Evolutionary conservation across 192 early-diverging fungal species (phyloP).

Genomic region (Entomortierella chlamydospora): DNA sequence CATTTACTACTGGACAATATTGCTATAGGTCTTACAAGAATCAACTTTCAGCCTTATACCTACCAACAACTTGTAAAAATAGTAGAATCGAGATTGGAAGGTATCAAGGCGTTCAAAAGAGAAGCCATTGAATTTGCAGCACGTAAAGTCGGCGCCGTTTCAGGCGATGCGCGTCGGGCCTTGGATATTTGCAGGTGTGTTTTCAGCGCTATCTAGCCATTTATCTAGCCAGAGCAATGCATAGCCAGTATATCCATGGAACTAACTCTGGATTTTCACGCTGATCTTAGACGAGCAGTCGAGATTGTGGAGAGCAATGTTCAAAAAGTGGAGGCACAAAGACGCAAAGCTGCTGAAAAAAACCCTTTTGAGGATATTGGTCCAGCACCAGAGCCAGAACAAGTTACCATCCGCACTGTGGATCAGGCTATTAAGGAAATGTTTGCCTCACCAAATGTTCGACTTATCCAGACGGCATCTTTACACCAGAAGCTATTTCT

Average conservation of each 20-base stretch:
- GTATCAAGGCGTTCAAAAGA: constrained; percentile 73
- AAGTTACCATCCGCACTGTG: constrained; percentile 77
- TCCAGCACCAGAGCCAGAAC: constrained; percentile 18
- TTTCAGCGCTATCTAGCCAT: no score
- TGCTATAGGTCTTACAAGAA: constrained; percentile 77
- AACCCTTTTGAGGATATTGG: constrained; percentile 9
- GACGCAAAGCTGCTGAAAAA: constrained; percentile 18
- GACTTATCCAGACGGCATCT: constrained; percentile 78
- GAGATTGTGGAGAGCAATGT: constrained; percentile 73
- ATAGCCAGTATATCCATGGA: no score
- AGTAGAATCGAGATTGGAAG: constrained; percentile 84
- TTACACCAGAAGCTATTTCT: constrained; percentile 91
- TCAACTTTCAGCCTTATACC: constrained; percentile 95
- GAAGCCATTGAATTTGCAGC: constrained; percentile 96
- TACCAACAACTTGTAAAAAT: constrained; percentile 88
- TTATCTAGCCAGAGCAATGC: no score
- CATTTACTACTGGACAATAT: neutral
- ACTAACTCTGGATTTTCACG: no score
- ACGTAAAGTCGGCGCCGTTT: constrained; percentile 95
- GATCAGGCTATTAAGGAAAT: constrained; percentile 89
- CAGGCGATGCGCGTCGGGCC: constrained; percentile 94
- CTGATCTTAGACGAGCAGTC: constrained; percentile 66
- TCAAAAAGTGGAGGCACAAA: constrained; percentile 16
- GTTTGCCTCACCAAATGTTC: constrained; percentile 81
- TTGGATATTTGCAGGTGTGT: constrained; percentile 91